Conservation (phyloP, 2,329 filamentous ascomycete genomes). For the Trichoderma sp. region DNA sequence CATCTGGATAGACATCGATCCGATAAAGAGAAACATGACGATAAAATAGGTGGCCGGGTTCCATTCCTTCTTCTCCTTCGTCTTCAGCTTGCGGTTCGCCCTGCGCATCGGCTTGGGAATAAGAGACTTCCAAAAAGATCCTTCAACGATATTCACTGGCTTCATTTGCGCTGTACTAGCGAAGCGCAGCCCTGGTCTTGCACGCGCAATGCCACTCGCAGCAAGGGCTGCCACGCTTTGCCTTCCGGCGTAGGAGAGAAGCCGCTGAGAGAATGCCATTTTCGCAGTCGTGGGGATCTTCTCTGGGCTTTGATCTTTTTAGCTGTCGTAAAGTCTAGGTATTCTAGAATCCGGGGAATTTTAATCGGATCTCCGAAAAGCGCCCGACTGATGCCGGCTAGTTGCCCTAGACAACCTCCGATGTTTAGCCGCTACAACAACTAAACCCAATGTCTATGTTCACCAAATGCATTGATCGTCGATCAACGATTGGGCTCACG, state of each 20-base stretch:
- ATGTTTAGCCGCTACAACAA: conserved; percentile 36
- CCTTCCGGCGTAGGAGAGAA: background rate
- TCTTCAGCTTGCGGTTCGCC: conserved; percentile 40
- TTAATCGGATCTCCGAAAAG: conserved; percentile 13
- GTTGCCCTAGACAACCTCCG: conserved; percentile 45
- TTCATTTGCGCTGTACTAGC: conserved; percentile 49
- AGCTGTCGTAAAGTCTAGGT: background rate
- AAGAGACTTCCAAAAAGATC: conserved; percentile 69
- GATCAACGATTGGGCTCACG: conserved; percentile 25
- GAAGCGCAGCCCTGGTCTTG: conserved; percentile 31
- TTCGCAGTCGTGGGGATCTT: background rate
- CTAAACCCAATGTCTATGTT: background rate
- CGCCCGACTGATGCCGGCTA: background rate
- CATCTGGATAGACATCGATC: conserved; percentile 94
- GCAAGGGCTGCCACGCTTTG: conserved; percentile 3
- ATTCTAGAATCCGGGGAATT: conserved; percentile 11
- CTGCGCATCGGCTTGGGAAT: conserved; percentile 67
- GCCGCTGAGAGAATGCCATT: conserved; percentile 25
- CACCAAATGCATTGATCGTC: conserved; percentile 8
- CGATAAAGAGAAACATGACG: conserved; percentile 80
- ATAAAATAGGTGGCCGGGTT: conserved; percentile 84
- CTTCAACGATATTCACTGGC: conserved; percentile 54
- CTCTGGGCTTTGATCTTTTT: background rate
- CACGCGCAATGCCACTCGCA: background rate
- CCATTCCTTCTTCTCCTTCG: conserved; percentile 61